A percentile compares a stretch with the other conserved stretches of the same genome.
Evolutionary conservation across 2,329 filamentous ascomycete genomes (phyloP).

Genomic region (Cryphonectria radicalis): DNA sequence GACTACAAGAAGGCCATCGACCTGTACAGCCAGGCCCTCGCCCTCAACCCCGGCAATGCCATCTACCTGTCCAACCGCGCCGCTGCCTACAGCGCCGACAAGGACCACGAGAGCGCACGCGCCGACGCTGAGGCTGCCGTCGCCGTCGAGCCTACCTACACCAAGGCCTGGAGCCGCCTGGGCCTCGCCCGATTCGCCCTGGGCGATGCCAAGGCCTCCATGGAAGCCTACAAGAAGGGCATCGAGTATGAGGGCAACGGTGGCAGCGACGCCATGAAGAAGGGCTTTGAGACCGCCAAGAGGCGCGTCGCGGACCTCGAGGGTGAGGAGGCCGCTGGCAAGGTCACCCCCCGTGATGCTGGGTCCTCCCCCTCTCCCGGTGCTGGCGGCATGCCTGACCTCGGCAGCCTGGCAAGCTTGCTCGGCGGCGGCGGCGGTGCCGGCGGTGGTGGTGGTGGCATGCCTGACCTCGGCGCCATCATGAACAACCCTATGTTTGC

Average conservation of each 20-base stretch:
- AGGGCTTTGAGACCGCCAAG: slow-evolving; percentile 93
- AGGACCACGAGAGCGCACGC: slow-evolving; percentile 82
- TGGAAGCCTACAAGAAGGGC: slow-evolving; percentile 92
- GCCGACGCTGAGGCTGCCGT: slow-evolving; percentile 91
- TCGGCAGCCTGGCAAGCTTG: slow-evolving; percentile 73
- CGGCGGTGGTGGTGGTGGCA: slow-evolving; percentile 73
- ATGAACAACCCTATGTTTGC: slow-evolving; percentile 99
- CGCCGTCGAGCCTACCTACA: slow-evolving; percentile 86
- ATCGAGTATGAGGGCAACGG: slow-evolving; percentile 94
- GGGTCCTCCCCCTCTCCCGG: slow-evolving; percentile 49
- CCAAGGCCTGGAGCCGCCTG: slow-evolving; percentile 94
- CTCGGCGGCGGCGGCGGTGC: slow-evolving; percentile 65
- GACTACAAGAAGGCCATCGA: slow-evolving; percentile 84
- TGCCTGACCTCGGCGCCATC: slow-evolving; percentile 84
- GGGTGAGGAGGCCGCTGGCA: slow-evolving; percentile 47
- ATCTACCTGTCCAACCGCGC: slow-evolving; percentile 98
- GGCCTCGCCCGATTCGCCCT: slow-evolving; percentile 91
- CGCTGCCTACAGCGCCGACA: slow-evolving; percentile 84
- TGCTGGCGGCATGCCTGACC: slow-evolving; percentile 69
- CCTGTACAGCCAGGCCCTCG: slow-evolving; percentile 85
- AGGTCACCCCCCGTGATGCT: slow-evolving; percentile 43
- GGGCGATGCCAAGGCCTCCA: slow-evolving; percentile 85
- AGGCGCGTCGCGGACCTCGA: slow-evolving; percentile 82
- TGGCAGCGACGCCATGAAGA: slow-evolving; percentile 96
- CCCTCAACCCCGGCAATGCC: slow-evolving; percentile 80